A percentile compares a stretch with the other conserved stretches of the same genome.
Conservation (phyloP, 2,329 filamentous ascomycete species). For the Cordyceps javanica region DNA sequence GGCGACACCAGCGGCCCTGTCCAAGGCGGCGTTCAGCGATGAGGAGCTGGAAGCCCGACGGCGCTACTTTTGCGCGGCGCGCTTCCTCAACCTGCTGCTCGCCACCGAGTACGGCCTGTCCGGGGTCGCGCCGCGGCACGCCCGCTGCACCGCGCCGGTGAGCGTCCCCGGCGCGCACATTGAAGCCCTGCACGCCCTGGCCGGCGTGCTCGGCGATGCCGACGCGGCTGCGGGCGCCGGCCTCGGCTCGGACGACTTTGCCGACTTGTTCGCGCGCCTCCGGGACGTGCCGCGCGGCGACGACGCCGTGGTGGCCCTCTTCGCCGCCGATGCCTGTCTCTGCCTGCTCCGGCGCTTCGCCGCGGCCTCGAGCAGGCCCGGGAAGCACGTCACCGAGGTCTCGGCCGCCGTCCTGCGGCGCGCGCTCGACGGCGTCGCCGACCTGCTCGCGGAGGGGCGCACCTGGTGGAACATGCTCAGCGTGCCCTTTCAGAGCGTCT, state of each 20-base stretch:
- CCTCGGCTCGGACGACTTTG: slow-evolving; percentile 6
- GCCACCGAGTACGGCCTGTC: slow-evolving; percentile 15
- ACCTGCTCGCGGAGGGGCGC: neutral
- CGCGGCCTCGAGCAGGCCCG: neutral
- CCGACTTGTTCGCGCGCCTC: neutral
- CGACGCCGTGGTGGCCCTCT: slow-evolving; percentile 5
- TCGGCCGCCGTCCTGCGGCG: slow-evolving; percentile 2
- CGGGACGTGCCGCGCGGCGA: neutral
- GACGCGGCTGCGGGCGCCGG: neutral
- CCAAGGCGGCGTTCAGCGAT: neutral
- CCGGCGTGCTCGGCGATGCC: neutral
- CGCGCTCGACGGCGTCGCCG: slow-evolving; percentile 1
- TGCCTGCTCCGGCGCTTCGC: slow-evolving; percentile 11
- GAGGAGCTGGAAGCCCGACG: slow-evolving; percentile 13
- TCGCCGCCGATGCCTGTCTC: slow-evolving; percentile 14
- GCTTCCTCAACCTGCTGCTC: slow-evolving; percentile 15
- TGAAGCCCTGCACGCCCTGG: neutral
- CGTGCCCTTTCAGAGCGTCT: slow-evolving; percentile 15
- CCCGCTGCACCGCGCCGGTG: neutral
- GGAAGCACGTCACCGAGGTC: neutral
- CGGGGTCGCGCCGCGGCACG: slow-evolving; percentile 1
- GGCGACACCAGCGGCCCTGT: neutral
- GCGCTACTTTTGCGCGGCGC: slow-evolving; percentile 15
- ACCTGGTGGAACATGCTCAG: slow-evolving; percentile 16
- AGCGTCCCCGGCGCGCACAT: slow-evolving; percentile 1